Conservation (phyloP, 768 basidiomycete species). For the Zangia roseola region DNA sequence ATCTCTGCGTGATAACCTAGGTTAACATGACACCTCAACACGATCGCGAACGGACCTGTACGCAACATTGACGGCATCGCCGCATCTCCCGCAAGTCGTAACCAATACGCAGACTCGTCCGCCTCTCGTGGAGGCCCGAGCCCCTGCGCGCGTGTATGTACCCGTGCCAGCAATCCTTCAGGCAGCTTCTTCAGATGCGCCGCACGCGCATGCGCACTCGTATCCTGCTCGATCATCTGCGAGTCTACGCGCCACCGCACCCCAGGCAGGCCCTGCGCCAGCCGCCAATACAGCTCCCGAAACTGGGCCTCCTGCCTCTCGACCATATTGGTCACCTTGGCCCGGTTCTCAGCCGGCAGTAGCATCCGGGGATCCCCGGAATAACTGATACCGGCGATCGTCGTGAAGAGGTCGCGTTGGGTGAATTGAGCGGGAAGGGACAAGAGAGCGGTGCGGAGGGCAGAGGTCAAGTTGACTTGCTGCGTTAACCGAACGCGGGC, state of each 20-base stretch:
- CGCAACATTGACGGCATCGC: constrained; percentile 50
- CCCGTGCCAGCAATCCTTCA: constrained; percentile 53
- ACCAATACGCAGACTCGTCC: constrained; percentile 78
- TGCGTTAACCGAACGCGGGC: constrained; percentile 89
- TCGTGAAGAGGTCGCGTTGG: constrained; percentile 79
- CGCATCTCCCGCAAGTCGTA: constrained; percentile 64
- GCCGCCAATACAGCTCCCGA: constrained; percentile 78
- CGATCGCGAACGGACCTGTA: constrained; percentile 42
- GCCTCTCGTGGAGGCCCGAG: constrained; percentile 44
- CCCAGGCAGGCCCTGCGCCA: constrained; percentile 76
- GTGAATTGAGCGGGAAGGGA: constrained; percentile 81
- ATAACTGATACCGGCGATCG: constrained; percentile 86
- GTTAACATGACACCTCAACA: neutral
- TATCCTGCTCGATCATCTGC: constrained; percentile 70
- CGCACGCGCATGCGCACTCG: constrained; percentile 60
- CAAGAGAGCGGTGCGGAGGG: constrained; percentile 86
- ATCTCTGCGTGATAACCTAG: constrained; percentile 51
- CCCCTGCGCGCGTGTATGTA: constrained; percentile 40
- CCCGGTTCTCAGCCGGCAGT: constrained; percentile 90
- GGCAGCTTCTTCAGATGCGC: constrained; percentile 81
- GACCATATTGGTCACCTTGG: constrained; percentile 94
- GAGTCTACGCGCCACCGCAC: constrained; percentile 65
- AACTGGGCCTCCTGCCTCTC: constrained; percentile 79
- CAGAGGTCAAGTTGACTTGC: constrained; percentile 90
- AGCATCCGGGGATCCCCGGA: constrained; percentile 91